Base-by-base conservation (phyloP, 768 basidiomycete species). In the Pisolithus albus region DNA sequence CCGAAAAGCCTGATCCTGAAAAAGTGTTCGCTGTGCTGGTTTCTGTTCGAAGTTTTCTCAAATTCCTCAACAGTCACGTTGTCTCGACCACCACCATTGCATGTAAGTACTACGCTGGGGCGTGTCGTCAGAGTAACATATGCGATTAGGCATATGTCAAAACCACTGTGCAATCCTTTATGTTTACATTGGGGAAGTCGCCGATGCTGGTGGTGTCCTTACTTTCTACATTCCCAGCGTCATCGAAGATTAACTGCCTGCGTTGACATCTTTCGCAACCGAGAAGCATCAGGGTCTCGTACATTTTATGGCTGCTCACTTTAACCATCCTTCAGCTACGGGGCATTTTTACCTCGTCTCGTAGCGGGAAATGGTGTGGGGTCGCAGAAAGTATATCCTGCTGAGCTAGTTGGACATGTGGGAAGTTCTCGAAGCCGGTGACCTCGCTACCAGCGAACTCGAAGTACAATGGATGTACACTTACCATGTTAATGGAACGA, bases 221-320 rank as follows among this genome's bases (percentile, higher is more conserved):
- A 93, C 91, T 2, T 92, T 88, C 63, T 93, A 92, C 61, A 83
- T 93, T 47, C 91, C 91, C 40, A 86, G 84, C 1, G 79, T 88
- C 37, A 75, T 86, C 42, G 81, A 84, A 40, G 85, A 83, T 50
- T 69, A 67, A 43, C 40, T 32, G 41, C 24, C n/a, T 10, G 16
- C 49, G 5, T 46, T 46, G 10, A 49, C 24, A 9, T 30, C 38
- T 28, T 16, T 49, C 10, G 39, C 24, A 37, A 41, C 9, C 23
- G 7, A 6, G 7, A 3, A 34, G 34, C 34, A 34, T 5, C 34
- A 11, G 30, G 34, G 34, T 34, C 11, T 5, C 13, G 13, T 34
- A 11, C 11, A 34, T 5, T 34, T 34, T 34, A 34, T 13, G 11
- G 34, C 10, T 30, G 7, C 30, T 10, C 30, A 10, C 30, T 48